These are phyloP conservation scores for Penicillium sp. DNA, from an alignment of 2,329 filamentous ascomycete species.

Conservation along the genomic window DNA sequence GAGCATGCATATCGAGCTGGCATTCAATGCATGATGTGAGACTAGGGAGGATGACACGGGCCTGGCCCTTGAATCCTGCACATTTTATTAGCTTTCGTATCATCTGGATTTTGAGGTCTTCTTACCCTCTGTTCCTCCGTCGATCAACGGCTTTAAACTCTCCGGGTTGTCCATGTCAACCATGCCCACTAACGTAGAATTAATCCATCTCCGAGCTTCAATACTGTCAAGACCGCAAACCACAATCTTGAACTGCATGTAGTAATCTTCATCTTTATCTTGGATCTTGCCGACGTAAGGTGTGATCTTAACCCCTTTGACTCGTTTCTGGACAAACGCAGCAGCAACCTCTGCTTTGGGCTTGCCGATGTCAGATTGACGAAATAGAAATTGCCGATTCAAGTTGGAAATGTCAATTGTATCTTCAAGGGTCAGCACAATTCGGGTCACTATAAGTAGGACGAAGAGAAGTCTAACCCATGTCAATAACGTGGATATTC, in stretches of 20 bases:
- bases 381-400: constrained; percentile 96
- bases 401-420: constrained; percentile 98
- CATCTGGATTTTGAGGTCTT: neutral
- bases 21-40: constrained; percentile 97
- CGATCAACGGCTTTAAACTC: constrained; percentile 88
- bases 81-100: constrained; percentile 22
- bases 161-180: constrained; percentile 83
- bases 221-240: constrained; percentile 96
- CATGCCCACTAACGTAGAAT: constrained; percentile 88
- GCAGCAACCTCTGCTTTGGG: constrained; percentile 94
- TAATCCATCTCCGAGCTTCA: constrained; percentile 98
- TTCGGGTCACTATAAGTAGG: neutral
- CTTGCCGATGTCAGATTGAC: constrained; percentile 86
- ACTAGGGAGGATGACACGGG: constrained; percentile 87
- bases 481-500: constrained; percentile 98
- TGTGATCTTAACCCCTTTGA: constrained; percentile 90
- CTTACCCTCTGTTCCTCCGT: constrained; percentile 88
- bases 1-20: constrained; percentile 97
- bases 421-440: constrained; percentile 60
- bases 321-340: constrained; percentile 84
- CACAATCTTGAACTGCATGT: constrained; percentile 93
- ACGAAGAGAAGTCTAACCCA: constrained; percentile 65
- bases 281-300: constrained; percentile 95
- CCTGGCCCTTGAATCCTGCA: constrained; percentile 91
- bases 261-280: constrained; percentile 94